A percentile compares a stretch with the other conserved stretches of the same genome.
Evolutionary conservation across 2,329 filamentous ascomycete genomes (phyloP).

Genomic region (Aureobasidium subglaciale): DNA sequence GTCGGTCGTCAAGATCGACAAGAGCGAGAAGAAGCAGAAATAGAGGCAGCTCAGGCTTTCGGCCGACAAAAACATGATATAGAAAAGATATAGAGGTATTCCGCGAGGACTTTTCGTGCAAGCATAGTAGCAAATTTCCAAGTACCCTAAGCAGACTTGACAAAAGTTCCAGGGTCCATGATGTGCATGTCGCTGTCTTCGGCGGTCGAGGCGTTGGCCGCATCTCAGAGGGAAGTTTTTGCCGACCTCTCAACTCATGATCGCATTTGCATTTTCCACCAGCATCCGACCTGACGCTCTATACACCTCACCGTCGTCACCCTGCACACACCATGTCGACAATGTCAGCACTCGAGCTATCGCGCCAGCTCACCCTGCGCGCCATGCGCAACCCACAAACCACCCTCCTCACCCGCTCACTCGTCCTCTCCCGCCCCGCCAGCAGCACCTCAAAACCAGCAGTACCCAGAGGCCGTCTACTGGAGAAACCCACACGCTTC

Average conservation of each 20-base stretch:
- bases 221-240: constrained; percentile 1
- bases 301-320: neutral
- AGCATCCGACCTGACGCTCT: neutral
- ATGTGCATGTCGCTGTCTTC: too few relatives aligned
- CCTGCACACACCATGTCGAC: neutral
- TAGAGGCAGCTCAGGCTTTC: neutral
- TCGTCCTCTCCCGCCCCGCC: neutral
- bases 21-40: constrained; percentile 27
- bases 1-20: constrained; percentile 37
- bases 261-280: neutral
- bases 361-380: neutral
- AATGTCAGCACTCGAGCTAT: constrained; percentile 7
- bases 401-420: neutral
- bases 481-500: constrained; percentile 84
- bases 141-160: neutral
- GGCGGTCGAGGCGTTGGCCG: too few relatives aligned
- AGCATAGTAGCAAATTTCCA: neutral
- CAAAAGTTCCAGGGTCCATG: neutral
- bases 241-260: neutral
- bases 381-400: neutral
- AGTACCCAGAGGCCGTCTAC: constrained; percentile 55
- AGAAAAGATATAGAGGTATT: neutral
- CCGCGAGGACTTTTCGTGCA: neutral
- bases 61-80: neutral
- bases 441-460: constrained; percentile 21